These are phyloP conservation scores for Volvox reticuliferus DNA, from an alignment of 139 green algal species.

Conservation along the genomic window DNA sequence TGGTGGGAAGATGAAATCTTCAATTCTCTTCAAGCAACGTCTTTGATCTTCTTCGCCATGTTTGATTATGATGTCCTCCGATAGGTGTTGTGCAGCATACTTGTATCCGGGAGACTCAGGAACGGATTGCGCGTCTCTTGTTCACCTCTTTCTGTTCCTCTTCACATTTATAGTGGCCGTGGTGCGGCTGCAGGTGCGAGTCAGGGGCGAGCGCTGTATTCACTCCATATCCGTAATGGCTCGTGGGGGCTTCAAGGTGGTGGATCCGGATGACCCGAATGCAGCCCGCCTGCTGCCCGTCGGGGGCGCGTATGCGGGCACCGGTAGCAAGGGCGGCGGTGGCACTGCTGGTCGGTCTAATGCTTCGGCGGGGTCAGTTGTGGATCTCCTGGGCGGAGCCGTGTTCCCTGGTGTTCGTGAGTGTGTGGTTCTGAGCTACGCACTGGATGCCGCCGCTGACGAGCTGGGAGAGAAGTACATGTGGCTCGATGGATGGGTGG, in stretches of 20 bases:
- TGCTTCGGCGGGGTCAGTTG: not conserved
- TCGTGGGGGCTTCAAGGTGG: constrained; percentile 36
- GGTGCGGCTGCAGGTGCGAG: constrained; percentile 1
- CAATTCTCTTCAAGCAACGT: too few relatives aligned
- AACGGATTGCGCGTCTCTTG: too few relatives aligned
- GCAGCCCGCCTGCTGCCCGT: not conserved
- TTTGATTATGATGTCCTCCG: too few relatives aligned
- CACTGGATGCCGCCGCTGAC: constrained; percentile 2
- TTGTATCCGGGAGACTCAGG: too few relatives aligned
- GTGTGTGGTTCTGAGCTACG: constrained; percentile 41
- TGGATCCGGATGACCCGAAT: constrained; percentile 3
- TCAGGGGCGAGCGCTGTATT: not conserved
- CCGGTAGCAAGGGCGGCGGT: not conserved
- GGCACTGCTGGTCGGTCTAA: not conserved
- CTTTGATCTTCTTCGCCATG: too few relatives aligned
- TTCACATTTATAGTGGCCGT: too few relatives aligned
- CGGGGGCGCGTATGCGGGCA: not conserved
- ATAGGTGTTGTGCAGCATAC: too few relatives aligned
- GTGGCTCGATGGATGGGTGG: constrained; percentile 39
- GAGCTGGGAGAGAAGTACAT: constrained; percentile 32
- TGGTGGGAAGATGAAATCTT: too few relatives aligned
- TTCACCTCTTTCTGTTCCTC: too few relatives aligned
- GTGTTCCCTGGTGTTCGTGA: constrained; percentile 25
- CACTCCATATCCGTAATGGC: constrained; percentile 2
- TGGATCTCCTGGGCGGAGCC: not conserved